Evolutionary conservation across 148 eudicot genomes (phyloP).

Genomic region (Nyssa sinensis): DNA sequence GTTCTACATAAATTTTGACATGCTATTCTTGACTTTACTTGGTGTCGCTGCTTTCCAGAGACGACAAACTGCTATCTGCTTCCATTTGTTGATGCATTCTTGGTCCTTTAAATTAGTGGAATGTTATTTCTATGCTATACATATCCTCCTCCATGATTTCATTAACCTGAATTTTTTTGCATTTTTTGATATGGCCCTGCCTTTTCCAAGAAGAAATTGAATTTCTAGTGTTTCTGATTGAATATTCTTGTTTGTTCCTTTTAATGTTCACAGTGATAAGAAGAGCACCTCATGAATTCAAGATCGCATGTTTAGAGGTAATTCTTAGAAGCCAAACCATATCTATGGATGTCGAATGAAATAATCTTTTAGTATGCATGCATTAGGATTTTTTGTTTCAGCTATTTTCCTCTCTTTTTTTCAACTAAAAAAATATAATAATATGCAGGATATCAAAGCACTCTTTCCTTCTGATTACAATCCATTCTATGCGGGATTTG

Average conservation of each 20-base stretch:
- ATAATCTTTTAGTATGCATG: background rate
- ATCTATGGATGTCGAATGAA: background rate
- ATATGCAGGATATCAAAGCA: conserved; percentile 85
- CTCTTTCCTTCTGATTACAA: conserved; percentile 92
- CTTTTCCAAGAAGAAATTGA: background rate
- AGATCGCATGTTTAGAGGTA: conserved; percentile 99
- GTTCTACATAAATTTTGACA: too few relatives aligned
- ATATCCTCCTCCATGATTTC: background rate
- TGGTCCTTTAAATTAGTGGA: background rate
- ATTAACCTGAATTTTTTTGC: too few relatives aligned
- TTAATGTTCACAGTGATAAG: conserved; percentile 72
- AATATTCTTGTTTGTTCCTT: background rate
- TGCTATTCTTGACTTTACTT: too few relatives aligned
- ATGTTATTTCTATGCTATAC: background rate
- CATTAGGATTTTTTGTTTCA: background rate
- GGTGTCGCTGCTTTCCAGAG: too few relatives aligned
- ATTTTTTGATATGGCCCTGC: conserved; percentile 1
- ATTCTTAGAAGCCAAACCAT: conserved; percentile 6
- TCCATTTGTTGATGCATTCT: background rate
- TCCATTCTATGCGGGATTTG: conserved; percentile 98
- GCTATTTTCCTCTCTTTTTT: background rate
- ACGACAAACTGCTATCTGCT: too few relatives aligned
- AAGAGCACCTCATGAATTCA: conserved; percentile 99
- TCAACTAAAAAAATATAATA: conserved; percentile 11
- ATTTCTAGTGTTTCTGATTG: background rate